Percentiles rank a stretch among this genome's conserved stretches.
These are phyloP conservation scores for Eucalyptus guilfoylei DNA, from an alignment of 345 rosid genomes.

Conservation along the genomic window DNA sequence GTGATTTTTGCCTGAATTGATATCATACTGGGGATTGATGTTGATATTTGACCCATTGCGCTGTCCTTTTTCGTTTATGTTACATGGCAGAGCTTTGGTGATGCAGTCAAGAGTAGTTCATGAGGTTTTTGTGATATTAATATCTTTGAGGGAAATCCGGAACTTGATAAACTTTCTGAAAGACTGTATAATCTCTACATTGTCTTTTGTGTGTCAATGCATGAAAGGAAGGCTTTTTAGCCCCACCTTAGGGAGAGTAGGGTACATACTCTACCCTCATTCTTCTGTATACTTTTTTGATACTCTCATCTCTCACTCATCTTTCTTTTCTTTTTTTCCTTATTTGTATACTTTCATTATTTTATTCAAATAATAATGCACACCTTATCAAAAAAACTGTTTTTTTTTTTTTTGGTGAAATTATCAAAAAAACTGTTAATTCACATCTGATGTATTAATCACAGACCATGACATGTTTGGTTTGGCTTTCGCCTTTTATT, in stretches of 20 bases:
- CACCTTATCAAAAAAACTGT: background rate
- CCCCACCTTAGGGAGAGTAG: background rate
- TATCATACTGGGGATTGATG: background rate
- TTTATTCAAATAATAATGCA: background rate
- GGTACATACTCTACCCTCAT: background rate
- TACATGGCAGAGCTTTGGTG: background rate
- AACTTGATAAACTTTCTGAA: background rate
- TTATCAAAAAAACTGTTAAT: background rate
- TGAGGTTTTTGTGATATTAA: background rate
- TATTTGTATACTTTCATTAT: background rate
- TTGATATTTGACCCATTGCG: background rate
- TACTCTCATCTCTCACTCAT: background rate
- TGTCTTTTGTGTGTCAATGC: background rate
- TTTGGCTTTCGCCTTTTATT: background rate
- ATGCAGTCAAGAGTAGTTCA: background rate
- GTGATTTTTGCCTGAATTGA: background rate
- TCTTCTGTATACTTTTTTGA: background rate
- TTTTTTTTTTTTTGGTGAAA: too few relatives aligned
- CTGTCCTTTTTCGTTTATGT: background rate
- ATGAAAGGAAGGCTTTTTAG: background rate
- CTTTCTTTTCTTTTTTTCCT: background rate
- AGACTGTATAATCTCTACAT: background rate
- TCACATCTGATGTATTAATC: background rate
- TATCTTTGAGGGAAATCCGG: background rate
- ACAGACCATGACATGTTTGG: background rate